A percentile compares a stretch with the other conserved stretches of the same genome.
Conservation (phyloP, 257 asterid species). For the Petunia axillaris region DNA sequence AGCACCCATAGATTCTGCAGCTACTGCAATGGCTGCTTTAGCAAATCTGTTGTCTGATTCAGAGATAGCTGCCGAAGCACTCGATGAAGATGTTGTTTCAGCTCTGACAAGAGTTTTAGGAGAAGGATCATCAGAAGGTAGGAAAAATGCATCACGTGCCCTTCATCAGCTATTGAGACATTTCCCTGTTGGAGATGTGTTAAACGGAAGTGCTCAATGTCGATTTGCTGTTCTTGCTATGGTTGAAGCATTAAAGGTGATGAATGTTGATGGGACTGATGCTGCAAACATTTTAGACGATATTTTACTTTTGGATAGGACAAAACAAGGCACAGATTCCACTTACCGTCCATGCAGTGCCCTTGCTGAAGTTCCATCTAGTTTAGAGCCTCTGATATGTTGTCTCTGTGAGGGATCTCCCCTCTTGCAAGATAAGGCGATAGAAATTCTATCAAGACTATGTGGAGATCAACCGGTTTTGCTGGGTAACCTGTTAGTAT, state of each 20-base stretch:
- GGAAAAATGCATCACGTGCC: conserved; percentile 74
- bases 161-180: conserved; percentile 72
- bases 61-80: conserved; percentile 74
- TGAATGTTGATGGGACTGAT: conserved; percentile 63
- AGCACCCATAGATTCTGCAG: conserved; percentile 73
- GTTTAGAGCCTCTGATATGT: conserved; percentile 62
- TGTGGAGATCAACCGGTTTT: conserved; percentile 64
- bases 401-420: conserved; percentile 75
- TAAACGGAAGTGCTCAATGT: conserved; percentile 60
- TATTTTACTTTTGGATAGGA: conserved; percentile 54
- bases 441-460: conserved; percentile 71
- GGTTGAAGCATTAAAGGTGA: conserved; percentile 66
- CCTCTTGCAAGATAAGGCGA: conserved; percentile 64
- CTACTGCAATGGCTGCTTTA: conserved; percentile 74
- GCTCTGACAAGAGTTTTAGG: conserved; percentile 73
- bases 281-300: conserved; percentile 63
- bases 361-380: conserved; percentile 65
- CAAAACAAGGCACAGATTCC: conserved; percentile 55
- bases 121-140: conserved; percentile 78
- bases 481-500: conserved; percentile 53
- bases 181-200: conserved; percentile 69
- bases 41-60: conserved; percentile 73
- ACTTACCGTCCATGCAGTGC: conserved; percentile 49
- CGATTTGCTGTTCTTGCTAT: conserved; percentile 65
- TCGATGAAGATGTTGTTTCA: conserved; percentile 77